Conservation (phyloP, 768 basidiomycete species). For the Boletus vermiculosoides region DNA sequence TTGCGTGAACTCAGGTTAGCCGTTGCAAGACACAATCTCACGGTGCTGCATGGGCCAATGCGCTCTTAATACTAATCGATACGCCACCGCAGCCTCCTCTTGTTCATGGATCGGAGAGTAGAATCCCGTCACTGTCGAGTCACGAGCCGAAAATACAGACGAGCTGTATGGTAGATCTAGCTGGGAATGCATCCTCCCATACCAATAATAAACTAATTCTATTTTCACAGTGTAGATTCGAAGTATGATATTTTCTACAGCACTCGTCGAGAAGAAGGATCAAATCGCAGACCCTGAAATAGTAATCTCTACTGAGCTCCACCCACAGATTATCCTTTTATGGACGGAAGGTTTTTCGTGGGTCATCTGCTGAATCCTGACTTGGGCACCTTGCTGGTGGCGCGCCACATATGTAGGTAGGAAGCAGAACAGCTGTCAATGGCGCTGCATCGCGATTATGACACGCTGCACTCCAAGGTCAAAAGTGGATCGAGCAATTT, state of each 20-base stretch:
- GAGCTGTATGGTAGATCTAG: background rate
- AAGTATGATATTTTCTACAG: slow-evolving; percentile 4
- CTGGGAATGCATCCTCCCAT: background rate
- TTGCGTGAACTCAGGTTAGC: background rate
- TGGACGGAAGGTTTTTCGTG: background rate
- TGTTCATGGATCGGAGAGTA: background rate
- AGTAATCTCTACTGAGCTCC: background rate
- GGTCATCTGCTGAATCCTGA: background rate
- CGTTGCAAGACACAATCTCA: slow-evolving; percentile 7
- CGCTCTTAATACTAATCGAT: slow-evolving; percentile 9
- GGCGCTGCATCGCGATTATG: slow-evolving; percentile 7
- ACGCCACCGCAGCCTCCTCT: slow-evolving; percentile 25
- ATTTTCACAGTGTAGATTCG: background rate
- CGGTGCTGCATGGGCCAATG: slow-evolving; percentile 10
- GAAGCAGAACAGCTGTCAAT: background rate
- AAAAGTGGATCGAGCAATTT: background rate
- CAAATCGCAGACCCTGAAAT: slow-evolving; percentile 7
- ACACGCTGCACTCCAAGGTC: slow-evolving; percentile 3
- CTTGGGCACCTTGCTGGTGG: slow-evolving; percentile 13
- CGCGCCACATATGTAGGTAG: slow-evolving; percentile 12
- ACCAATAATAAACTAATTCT: background rate
- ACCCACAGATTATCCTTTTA: slow-evolving; percentile 8
- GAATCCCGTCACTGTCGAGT: background rate
- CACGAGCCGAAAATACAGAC: background rate
- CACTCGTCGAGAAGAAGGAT: slow-evolving; percentile 8